Evolutionary conservation across 441 rosid genomes (phyloP).

Genomic region (Daphne laureola): DNA sequence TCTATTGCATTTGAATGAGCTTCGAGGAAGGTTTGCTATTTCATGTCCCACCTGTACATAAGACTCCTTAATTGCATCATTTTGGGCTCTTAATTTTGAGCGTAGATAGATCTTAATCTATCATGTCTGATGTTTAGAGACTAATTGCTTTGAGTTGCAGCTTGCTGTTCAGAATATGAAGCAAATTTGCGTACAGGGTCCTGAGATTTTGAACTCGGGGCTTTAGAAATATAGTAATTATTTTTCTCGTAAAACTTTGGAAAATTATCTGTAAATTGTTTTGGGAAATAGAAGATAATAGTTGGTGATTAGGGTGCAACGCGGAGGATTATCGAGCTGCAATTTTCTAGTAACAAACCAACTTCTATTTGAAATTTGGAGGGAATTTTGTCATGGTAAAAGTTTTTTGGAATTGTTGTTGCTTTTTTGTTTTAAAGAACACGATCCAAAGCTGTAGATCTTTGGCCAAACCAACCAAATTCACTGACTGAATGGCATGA

Average conservation of each 20-base stretch:
- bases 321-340: background rate
- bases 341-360: too few species aligned
- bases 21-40: background rate
- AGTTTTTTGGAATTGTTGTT: too few species aligned
- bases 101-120: conserved; percentile 21
- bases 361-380: too few species aligned
- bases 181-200: background rate
- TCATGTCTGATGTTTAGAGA: too few species aligned
- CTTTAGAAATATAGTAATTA: conserved; percentile 4
- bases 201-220: conserved; percentile 7
- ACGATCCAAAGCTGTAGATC: too few species aligned
- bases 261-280: conserved; percentile 7
- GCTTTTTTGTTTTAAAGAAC: too few species aligned
- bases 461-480: too few species aligned
- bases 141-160: too few species aligned
- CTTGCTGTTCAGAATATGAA: background rate
- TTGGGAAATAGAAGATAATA: background rate
- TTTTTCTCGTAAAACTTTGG: background rate
- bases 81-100: conserved; percentile 23
- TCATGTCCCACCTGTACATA: conserved; percentile 20
- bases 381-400: too few species aligned
- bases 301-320: background rate
- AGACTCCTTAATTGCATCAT: conserved; percentile 8
- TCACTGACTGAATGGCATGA: too few species aligned
- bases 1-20: conserved; percentile 42